Percentiles rank a stretch among this genome's conserved stretches.
Evolutionary conservation across 2,329 filamentous ascomycete species (phyloP).

Genomic region (Penicillium sp.): DNA sequence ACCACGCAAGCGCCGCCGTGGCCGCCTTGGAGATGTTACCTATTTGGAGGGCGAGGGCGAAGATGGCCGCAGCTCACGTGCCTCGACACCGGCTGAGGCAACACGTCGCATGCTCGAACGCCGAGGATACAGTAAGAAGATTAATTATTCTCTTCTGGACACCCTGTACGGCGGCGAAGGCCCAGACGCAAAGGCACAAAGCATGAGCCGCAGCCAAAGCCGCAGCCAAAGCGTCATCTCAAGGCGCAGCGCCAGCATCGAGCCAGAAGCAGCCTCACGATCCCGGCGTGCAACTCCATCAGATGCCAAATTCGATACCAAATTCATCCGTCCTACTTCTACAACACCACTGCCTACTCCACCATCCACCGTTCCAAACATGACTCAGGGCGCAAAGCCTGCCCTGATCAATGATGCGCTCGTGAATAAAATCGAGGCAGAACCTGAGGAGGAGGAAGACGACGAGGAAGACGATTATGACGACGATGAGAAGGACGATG

Average conservation of each 20-base stretch:
- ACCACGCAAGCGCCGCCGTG: slow-evolving; percentile 51
- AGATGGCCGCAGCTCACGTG: slow-evolving; percentile 64
- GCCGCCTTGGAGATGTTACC: slow-evolving; percentile 47
- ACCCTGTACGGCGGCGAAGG: slow-evolving; percentile 41
- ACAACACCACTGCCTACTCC: slow-evolving; percentile 1
- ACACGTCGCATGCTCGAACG: slow-evolving; percentile 66
- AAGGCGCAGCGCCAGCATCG: slow-evolving; percentile 29
- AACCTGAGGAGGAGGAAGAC: slow-evolving; percentile 29
- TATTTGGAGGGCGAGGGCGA: slow-evolving; percentile 48
- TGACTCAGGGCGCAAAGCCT: neutral
- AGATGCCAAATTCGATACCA: slow-evolving; percentile 18
- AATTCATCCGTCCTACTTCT: slow-evolving; percentile 14
- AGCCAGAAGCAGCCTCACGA: slow-evolving; percentile 20
- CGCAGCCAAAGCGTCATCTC: slow-evolving; percentile 36
- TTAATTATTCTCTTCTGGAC: slow-evolving; percentile 60
- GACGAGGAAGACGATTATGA: slow-evolving; percentile 27
- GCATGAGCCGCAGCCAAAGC: slow-evolving; percentile 32
- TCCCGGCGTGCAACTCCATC: slow-evolving; percentile 16
- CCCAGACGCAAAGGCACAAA: slow-evolving; percentile 28
- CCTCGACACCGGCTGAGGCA: slow-evolving; percentile 67
- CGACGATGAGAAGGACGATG: slow-evolving; percentile 32
- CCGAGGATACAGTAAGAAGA: slow-evolving; percentile 68
- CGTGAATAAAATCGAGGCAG: neutral
- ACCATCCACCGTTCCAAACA: neutral
- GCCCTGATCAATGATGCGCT: neutral